Base-by-base conservation (phyloP, 75 land plant species). In the Pseudotsuga menziesii region DNA sequence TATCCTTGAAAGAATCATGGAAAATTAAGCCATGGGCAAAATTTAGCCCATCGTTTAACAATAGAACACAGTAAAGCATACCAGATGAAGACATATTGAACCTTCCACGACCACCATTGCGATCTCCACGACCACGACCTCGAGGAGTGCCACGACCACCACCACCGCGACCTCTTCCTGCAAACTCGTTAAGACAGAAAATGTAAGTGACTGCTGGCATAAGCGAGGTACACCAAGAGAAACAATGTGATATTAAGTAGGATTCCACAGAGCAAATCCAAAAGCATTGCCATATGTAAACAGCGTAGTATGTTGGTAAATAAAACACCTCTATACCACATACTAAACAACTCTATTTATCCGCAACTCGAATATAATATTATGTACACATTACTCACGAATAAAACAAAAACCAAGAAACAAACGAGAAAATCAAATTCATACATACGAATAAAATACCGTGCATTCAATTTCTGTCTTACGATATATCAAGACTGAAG, bases 51-150 rank as follows among this genome's bases (percentile, higher is more conserved):
- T 4, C 15, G 13, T 16, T 4, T 11, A 36, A 0, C 44, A 5
- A 5, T 0, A 41, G 22, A 69, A 20, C 0, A 39, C 52, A 17
- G 19, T n/a, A 41, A 69, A n/a, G 20, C 1, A 48, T 69, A 36
- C 72, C 72, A 5, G 48, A 36, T 20, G 72, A 41, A 20, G 52
- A 23, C 6, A 41, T 6, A 2, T 39, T 44, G 41, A 41, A 19
- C 48, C 0, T 69, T 36, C 72, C 72, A n/a, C 72, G 72, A 2
- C 72, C 72, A 6, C 48, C 44, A 39, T 20, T 69, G 32, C 23
- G 48, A 2, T 41, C 72, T 36, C 72, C 72, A 39, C 72, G 72
- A 67, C 72, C 72, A 39, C 72, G 22, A 22, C 72, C 72, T 16
- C 72, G 35, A 27, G 39, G 39, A 16, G 39, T 17, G 4, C 72